Evolutionary conservation across 1,284 basidiomycete species (phyloP), one percentile per base, ranked within the genome.

Genomic region (Anthracocystis setariae): DNA sequence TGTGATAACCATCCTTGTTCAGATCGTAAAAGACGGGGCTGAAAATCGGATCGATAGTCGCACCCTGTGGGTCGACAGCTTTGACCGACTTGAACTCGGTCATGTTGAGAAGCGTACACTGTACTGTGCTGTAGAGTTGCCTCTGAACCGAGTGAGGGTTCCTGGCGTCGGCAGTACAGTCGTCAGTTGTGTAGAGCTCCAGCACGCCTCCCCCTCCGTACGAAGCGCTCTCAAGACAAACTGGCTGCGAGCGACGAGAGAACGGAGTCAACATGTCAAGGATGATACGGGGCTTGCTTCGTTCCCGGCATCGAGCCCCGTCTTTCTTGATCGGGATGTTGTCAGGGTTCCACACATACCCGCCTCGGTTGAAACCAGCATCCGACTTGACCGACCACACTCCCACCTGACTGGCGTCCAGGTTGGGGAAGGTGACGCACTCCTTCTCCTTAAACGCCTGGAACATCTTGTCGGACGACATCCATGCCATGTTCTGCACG

Each of bases 31-130:
- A 71, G 0, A 15, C 18, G 8, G 61, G 54, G 45, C 68, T 71
- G 44, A 71, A 71, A 44, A 54, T 33, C 12, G 55, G 18, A 13
- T 53, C 38, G 45, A 62, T 37, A 5, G 42, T 54, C 1, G 27
- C 13, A 1, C 54, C 58, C 2, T 1, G 10, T 3, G 68, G 62
- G 2, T 46, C 27, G 21, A 65, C 25, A 2, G 58, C 37, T 29
- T 57, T 65, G 68, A 51, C 65, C 13, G 68, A 71, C 23, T 54
- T 46, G 58, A 62, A 71, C 8, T 21, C 21, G 43, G 62, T 62
- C 29, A 27, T 43, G 10, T 5, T 32, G 10, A 71, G 58, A 1
- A 53, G 53, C 5, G 57, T 62, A 47, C 68, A 71, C 17, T 65
- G 61, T 3, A 27, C 42, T 5, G 57, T 47, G 47, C 40, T 65